Conservation (phyloP, 805 yeast genomes). For the Cyberlindnera euphorbiae region DNA sequence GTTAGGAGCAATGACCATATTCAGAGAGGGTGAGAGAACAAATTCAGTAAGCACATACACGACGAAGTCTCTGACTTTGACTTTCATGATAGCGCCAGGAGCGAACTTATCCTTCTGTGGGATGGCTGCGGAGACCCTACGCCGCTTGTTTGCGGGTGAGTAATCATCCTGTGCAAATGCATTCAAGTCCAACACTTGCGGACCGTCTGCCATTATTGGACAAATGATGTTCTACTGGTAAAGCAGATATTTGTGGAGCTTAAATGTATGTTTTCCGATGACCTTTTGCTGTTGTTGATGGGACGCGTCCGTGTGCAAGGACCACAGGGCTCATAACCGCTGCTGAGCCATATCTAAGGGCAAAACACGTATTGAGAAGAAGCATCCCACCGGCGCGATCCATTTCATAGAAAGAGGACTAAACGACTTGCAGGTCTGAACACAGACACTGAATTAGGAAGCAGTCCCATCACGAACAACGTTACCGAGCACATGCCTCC, state of each 20-base stretch:
- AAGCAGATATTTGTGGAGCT: too few relatives aligned
- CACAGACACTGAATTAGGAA: too few relatives aligned
- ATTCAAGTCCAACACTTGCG: slow-evolving; percentile 9
- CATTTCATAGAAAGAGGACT: too few relatives aligned
- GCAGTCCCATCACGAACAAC: too few relatives aligned
- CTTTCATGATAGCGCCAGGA: slow-evolving; percentile 47
- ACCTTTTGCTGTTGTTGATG: neutral
- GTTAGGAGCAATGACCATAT: slow-evolving; percentile 93
- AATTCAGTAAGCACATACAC: slow-evolving; percentile 69
- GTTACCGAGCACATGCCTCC: too few relatives aligned
- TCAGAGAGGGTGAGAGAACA: slow-evolving; percentile 73
- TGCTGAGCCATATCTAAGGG: neutral
- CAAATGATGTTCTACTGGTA: too few relatives aligned
- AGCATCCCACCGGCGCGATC: too few relatives aligned
- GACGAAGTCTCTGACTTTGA: slow-evolving; percentile 60
- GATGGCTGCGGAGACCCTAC: slow-evolving; percentile 5
- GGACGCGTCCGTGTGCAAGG: too few relatives aligned
- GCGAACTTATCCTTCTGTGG: slow-evolving; percentile 29
- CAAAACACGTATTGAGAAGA: neutral
- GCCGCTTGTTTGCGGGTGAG: slow-evolving; percentile 5
- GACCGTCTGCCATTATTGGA: too few relatives aligned
- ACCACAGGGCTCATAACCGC: too few relatives aligned
- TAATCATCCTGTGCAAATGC: slow-evolving; percentile 10
- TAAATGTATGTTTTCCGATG: too few relatives aligned
- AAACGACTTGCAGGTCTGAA: too few relatives aligned